Evolutionary conservation across 345 rosid species (phyloP), one percentile per base, ranked within the genome.

Genomic region (Lepidium didymum): DNA sequence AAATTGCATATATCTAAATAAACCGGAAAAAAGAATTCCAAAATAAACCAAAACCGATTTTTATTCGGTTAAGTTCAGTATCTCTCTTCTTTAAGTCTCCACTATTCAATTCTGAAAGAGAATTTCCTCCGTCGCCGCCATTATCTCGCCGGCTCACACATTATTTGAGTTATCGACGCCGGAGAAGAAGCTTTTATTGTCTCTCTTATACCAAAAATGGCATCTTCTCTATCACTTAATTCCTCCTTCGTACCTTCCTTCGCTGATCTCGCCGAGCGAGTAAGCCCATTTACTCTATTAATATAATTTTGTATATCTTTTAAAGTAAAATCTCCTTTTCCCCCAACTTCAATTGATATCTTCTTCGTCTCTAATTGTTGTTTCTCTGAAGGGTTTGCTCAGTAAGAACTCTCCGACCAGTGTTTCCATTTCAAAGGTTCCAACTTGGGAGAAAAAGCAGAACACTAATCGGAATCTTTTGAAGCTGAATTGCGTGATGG

Each of bases 401-500:
- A 37, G 56, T 57, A 64, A 56, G 53, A 72, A 56, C 38, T 41
- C 56, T 23, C 64, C 76, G 0, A 16, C 34, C 43, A 67, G 62
- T 68, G 57, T 75, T 38, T 74, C 68, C 52, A 45, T 84, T 50
- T 53, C 67, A 38, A 77, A 66, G 69, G 59, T 74, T 52, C 47
- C 33, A 49, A 19, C 47, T 74, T 74, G 19, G 68, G 80, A 70
- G 6, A 81, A 69, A 58, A 81, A 69, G 37, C 62, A 37, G 19
- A 45, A 76, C 56, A 53, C 35, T 11, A 65, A 62, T 36, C 51
- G 72, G 6, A 79, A 69, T 40, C 76, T 56, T 23, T 68, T 84
- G 57, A 79, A 75, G 64, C 60, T 84, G 15, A 70, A 66, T 51
- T 86, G 95, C 58, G 75, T 68, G 6, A 66, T 14, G 45, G 84